Base-by-base conservation (phyloP, 2,329 filamentous ascomycete species). In the Colletotrichum sp. region DNA sequence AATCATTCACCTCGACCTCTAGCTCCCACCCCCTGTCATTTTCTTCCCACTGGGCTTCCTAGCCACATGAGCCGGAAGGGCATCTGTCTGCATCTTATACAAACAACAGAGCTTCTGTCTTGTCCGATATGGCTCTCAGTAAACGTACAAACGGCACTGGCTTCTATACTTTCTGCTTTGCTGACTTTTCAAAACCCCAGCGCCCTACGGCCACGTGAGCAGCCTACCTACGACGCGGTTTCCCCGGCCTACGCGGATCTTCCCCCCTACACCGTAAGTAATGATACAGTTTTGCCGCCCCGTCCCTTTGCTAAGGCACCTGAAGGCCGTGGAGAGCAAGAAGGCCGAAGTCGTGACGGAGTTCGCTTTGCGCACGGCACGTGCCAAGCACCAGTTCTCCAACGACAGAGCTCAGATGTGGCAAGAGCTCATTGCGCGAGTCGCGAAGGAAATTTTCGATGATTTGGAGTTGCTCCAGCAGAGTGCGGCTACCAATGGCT, bases 1-100 rank as follows among this genome's bases (percentile, higher is more conserved):
- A 18, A 6, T 2, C 9, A 48, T 12, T 21, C 3, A 21, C 43
- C 43, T n/a, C 38, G 1, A 12, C 38, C 8, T 43, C 18, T n/a
- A n/a, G 38, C 38, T 10, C 16, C 38, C 18, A n/a, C 1, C 10
- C 36, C 4, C 7, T 43, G 16, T 3, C 36, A 38, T 18, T 0
- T 9, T 5, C 14, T 38, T 4, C 6, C 36, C 36, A 38, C 16
- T 18, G 7, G 36, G 4, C 16, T 10, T 5, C 36, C 1, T 10
- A 5, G 9, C 1, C 14, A 0, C 2, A 1, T 43, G 8, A 43
- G 36, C 36, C 36, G 36, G 0, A 43, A 43, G 3, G 16, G 0
- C 36, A 43, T 18, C 4, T 43, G 36, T 43, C 36, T 43, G 36
- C 18, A n/a, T n/a, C 8, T 7, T n/a, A n/a, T 8, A 48, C 0